These are phyloP conservation scores for Ogataea hybrid DNA, from an alignment of 1,139 yeast genomes.

Conservation along the genomic window DNA sequence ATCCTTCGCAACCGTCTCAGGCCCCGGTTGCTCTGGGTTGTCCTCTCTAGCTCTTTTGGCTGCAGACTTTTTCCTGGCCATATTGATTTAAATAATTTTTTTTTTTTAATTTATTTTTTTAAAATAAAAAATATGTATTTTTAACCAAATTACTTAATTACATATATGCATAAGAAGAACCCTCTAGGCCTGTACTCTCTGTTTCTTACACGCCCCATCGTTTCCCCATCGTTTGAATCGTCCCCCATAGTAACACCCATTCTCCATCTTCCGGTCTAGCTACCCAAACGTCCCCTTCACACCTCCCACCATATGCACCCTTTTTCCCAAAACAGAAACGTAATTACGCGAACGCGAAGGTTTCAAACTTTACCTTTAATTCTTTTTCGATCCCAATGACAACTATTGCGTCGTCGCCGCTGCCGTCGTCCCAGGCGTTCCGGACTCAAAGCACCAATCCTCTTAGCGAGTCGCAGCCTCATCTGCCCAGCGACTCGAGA, in stretches of 20 bases:
- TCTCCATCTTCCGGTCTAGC: background rate
- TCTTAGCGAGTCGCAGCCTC: conserved; percentile 30
- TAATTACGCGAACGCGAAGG: conserved; percentile 12
- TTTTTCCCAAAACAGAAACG: conserved; percentile 8
- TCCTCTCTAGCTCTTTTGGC: conserved; percentile 60
- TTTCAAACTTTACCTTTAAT: conserved; percentile 4
- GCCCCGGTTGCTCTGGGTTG: conserved; percentile 33
- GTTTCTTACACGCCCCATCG: too few relatives aligned
- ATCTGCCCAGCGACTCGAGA: conserved; percentile 18
- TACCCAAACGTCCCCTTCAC: background rate
- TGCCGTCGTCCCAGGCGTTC: conserved; percentile 73
- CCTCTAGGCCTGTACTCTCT: too few relatives aligned
- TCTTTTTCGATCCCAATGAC: conserved; percentile 20
- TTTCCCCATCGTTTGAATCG: background rate
- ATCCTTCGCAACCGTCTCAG: conserved; percentile 6
- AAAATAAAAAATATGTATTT: background rate
- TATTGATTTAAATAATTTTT: conserved; percentile 25
- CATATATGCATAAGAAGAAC: background rate
- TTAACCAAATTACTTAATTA: too few relatives aligned
- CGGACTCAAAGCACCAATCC: conserved; percentile 32
- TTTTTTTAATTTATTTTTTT: background rate
- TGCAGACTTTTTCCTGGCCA: conserved; percentile 94
- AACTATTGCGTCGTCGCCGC: conserved; percentile 67
- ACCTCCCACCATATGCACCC: conserved; percentile 6
- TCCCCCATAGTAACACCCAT: too few relatives aligned